Evolutionary conservation across 2,329 filamentous ascomycete genomes (phyloP).

Genomic region (Cladosporium phlei): DNA sequence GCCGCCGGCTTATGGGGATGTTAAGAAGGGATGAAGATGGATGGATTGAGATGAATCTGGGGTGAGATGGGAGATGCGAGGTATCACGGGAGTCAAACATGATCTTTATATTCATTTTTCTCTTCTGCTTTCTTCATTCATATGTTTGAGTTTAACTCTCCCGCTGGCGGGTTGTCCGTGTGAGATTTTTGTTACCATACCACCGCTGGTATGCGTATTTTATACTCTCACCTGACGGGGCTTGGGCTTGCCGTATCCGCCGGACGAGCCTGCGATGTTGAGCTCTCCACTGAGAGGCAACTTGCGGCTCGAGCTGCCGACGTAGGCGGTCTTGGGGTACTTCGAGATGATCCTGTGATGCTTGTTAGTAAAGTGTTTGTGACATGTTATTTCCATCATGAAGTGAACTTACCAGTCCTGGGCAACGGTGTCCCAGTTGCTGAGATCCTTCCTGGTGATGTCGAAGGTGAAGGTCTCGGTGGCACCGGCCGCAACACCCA

Average conservation of each 20-base stretch:
- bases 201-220: not conserved
- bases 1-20: constrained; percentile 15
- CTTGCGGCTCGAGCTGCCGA: constrained; percentile 56
- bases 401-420: constrained; percentile 66
- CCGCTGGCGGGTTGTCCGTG: too few species aligned
- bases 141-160: too few species aligned
- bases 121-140: too few species aligned
- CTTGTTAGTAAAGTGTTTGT: not conserved
- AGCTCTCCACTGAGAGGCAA: constrained; percentile 41
- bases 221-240: constrained; percentile 6
- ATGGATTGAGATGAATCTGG: not conserved
- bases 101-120: too few species aligned
- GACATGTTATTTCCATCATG: too few species aligned
- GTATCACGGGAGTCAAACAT: too few species aligned
- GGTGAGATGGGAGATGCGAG: not conserved
- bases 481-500: constrained; percentile 66
- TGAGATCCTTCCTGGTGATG: constrained; percentile 74
- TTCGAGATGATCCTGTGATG: constrained; percentile 47
- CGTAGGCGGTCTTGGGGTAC: constrained; percentile 56
- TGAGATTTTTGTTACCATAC: too few species aligned
- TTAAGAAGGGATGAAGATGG: constrained; percentile 9
- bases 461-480: constrained; percentile 61
- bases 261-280: constrained; percentile 4
- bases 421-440: constrained; percentile 73
- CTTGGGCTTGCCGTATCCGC: constrained; percentile 6